Evolutionary conservation across 1,284 basidiomycete genomes (phyloP), one percentile per base, ranked within the genome.

Genomic region (Trichosporon inkin): DNA sequence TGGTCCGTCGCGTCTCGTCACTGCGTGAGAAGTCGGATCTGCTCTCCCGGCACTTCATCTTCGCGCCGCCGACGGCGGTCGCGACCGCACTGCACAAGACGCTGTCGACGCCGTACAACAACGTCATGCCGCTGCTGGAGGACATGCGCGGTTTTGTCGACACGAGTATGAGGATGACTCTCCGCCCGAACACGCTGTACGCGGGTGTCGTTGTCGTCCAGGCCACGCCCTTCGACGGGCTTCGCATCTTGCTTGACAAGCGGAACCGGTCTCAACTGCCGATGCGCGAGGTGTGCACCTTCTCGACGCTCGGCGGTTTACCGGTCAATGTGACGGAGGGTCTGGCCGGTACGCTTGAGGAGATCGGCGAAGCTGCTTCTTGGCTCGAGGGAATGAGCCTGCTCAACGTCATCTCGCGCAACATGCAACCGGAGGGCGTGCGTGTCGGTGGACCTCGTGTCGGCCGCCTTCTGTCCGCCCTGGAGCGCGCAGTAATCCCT

Each of bases 191-290:
- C 8, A 70, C 71, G 4, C 62, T 81, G 1, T 80, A 80, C 62
- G 74, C 75, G 2, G 77, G 77, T 4, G 71, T 78, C 0, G 74
- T 75, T 1, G 69, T 80, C 36, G 74, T 80, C 10, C 78, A 80
- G 65, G 78, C 80, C 0, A 74, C 79, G 3, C 78, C 80, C 0
- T 79, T 78, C 53, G 78, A 80, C 44, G 80, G 79, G 1, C 70
- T 81, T 5, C 73, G 77, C 17, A 73, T 81, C 51, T 65, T 79
- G 34, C 73, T 79, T 39, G 71, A 72, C 52, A 70, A 75, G 37
- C 62, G 64, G 38, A 70, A 73, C 57, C 73, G 80, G 53, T 72
- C 77, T 34, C 75, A 78, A 60, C 63, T 81, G 24, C 80, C 80
- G 1, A 75, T 77, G 71, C 66, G 74, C 10, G 75, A 78, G 61